Evolutionary conservation across 345 rosid species (phyloP).

Genomic region (Populus ilicifolia): DNA sequence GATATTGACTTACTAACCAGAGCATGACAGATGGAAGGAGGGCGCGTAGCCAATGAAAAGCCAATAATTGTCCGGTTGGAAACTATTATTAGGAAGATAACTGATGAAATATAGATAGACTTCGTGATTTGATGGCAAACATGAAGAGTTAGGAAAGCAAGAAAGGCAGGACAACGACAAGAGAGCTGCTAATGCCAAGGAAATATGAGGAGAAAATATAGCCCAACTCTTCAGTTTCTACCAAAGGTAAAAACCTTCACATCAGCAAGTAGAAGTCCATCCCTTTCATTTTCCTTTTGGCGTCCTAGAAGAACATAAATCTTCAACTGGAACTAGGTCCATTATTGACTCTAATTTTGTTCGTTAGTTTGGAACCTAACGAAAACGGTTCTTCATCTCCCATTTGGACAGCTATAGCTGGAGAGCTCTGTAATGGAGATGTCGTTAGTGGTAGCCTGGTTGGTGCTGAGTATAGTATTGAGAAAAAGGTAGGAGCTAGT

Average conservation of each 20-base stretch:
- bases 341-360: not conserved
- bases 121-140: constrained; percentile 29
- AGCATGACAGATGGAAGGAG: not conserved
- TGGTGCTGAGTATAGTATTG: not conserved
- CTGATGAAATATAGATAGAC: not conserved
- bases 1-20: not conserved
- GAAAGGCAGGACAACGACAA: constrained; percentile 21
- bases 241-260: constrained; percentile 35
- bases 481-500: not conserved
- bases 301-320: not conserved
- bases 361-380: not conserved
- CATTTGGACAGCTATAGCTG: not conserved
- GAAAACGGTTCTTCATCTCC: not conserved
- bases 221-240: not conserved
- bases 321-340: constrained; percentile 14
- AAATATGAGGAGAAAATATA: not conserved
- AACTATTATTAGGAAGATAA: not conserved
- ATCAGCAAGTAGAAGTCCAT: constrained; percentile 18
- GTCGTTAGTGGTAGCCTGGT: not conserved
- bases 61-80: not conserved
- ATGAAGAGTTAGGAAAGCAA: constrained; percentile 2
- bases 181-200: not conserved
- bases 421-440: not conserved
- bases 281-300: constrained; percentile 2
- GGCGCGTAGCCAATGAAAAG: not conserved